phyloP scores from a whole-genome alignment of 1,284 basidiomycete genomes.

The Neonothopanus nambi region DNA sequence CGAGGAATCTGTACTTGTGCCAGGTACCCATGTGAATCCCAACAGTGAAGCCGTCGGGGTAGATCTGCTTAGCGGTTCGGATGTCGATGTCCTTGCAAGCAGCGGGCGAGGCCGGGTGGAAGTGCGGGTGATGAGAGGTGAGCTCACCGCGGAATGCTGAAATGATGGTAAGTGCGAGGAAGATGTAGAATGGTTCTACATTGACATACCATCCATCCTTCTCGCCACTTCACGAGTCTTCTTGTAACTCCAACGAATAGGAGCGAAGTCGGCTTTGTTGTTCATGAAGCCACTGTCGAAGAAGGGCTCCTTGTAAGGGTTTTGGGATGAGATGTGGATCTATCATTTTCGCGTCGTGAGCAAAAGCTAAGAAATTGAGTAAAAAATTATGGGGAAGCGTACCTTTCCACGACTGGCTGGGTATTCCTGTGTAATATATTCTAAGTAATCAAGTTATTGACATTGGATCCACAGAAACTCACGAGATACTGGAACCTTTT shows the following conservation, averaged over 20 bases:
- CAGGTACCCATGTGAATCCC: slow-evolving; percentile 76
- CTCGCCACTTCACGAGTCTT: slow-evolving; percentile 71
- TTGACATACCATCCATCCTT: slow-evolving; percentile 60
- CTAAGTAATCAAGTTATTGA: not conserved
- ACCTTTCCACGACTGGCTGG: slow-evolving; percentile 67
- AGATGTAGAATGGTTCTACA: not conserved
- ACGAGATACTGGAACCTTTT: slow-evolving; percentile 67
- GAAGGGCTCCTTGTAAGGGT: slow-evolving; percentile 62
- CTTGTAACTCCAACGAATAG: slow-evolving; percentile 76
- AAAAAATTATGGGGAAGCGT: slow-evolving; percentile 6
- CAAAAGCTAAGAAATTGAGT: slow-evolving; percentile 10
- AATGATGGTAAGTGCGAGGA: not conserved
- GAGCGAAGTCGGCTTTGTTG: slow-evolving; percentile 74
- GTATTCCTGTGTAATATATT: slow-evolving; percentile 46
- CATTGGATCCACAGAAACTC: slow-evolving; percentile 17
- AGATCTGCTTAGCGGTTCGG: slow-evolving; percentile 62
- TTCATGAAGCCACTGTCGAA: slow-evolving; percentile 79
- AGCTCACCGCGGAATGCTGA: slow-evolving; percentile 68
- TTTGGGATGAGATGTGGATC: slow-evolving; percentile 64
- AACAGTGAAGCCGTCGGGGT: slow-evolving; percentile 62
- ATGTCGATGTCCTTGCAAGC: slow-evolving; percentile 64
- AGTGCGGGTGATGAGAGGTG: slow-evolving; percentile 71
- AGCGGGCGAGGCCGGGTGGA: slow-evolving; percentile 68
- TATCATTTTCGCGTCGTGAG: slow-evolving; percentile 25
- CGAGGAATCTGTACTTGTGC: slow-evolving; percentile 36